Conservation (phyloP, 306 rosid species). For the Vicia villosa region DNA sequence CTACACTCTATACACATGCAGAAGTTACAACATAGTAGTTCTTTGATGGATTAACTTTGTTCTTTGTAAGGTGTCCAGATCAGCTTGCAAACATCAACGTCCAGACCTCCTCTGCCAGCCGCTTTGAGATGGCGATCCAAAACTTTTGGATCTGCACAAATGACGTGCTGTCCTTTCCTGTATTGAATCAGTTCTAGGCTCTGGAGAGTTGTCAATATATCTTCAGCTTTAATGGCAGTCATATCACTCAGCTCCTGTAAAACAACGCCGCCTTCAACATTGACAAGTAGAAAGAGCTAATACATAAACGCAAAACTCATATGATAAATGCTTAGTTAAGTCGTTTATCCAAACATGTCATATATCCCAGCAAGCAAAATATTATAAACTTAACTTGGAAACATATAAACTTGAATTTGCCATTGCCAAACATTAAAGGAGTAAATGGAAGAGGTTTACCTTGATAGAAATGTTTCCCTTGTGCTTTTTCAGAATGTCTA, state of each 20-base stretch:
- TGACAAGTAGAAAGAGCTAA: not conserved
- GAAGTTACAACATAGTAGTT: slow-evolving; percentile 23
- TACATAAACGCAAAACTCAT: not conserved
- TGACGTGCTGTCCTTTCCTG: slow-evolving; percentile 98
- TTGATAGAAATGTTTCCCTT: slow-evolving; percentile 96
- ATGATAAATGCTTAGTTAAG: not conserved
- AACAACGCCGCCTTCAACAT: not conserved
- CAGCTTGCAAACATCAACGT: slow-evolving; percentile 90
- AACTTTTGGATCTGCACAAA: slow-evolving; percentile 96
- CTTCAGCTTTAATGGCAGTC: slow-evolving; percentile 98
- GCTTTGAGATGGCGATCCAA: slow-evolving; percentile 98
- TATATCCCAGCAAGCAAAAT: slow-evolving; percentile 9
- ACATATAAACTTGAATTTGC: slow-evolving; percentile 1
- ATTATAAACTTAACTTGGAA: slow-evolving; percentile 10
- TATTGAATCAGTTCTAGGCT: slow-evolving; percentile 90
- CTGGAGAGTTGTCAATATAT: slow-evolving; percentile 86
- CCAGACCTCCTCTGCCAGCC: slow-evolving; percentile 95
- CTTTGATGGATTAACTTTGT: slow-evolving; percentile 47
- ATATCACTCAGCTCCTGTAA: slow-evolving; percentile 97
- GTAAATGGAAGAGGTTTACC: slow-evolving; percentile 49
- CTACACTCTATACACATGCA: slow-evolving; percentile 41
- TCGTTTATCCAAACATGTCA: not conserved
- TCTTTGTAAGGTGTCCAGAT: slow-evolving; percentile 99
- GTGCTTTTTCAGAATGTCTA: slow-evolving; percentile 92
- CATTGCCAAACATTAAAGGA: not conserved